Evolutionary conservation across 108 stramenopile genomes (phyloP), one percentile per base, ranked within the genome.

Genomic region (Pseudonitzschia pungens): DNA sequence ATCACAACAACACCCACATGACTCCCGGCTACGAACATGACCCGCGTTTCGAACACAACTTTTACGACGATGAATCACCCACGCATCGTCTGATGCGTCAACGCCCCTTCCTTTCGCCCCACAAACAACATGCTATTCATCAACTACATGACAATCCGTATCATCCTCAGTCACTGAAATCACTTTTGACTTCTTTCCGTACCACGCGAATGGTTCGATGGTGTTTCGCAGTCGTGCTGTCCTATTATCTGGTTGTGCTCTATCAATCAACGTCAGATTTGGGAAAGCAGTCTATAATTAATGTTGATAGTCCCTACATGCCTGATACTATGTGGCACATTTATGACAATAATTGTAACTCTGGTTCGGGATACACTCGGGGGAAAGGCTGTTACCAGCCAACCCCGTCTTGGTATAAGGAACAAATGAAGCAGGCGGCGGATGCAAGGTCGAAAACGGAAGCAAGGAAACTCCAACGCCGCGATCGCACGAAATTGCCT

Each of bases 41-140:
- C 14, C 11, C 21, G 2, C 27, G 24, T 2, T 0, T 36, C 4
- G 21, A 43, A 2, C 1, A 22, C 42, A 24, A 66, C 42, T 43
- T 43, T 43, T 66, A 66, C 42, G 65, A 66, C 20, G 66, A 67
- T 24, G 66, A 67, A 67, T 67, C 66, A 24, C 66, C 66, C 21
- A 22, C 11, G 1, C 64, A 67, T 67, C 42, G 66, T 31, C 26
- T 48, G 22, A 26, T 67, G 43, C 42, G 66, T 3, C 66, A 67
- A 16, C 26, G 43, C 18, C 8, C 43, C 4, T 67, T 50, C 29
- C 0, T 67, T 10, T 45, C 44, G 5, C 36, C 66, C 22, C 5
- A 29, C 0, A 48, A 44, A 48, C 66, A 67, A 9, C 66, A 67
- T 48, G 43, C 43, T 22, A 44, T 44, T 11, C 43, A 67, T 4